Base-by-base conservation (phyloP, 2,329 filamentous ascomycete genomes). In the Alternaria hordeiaustralica region DNA sequence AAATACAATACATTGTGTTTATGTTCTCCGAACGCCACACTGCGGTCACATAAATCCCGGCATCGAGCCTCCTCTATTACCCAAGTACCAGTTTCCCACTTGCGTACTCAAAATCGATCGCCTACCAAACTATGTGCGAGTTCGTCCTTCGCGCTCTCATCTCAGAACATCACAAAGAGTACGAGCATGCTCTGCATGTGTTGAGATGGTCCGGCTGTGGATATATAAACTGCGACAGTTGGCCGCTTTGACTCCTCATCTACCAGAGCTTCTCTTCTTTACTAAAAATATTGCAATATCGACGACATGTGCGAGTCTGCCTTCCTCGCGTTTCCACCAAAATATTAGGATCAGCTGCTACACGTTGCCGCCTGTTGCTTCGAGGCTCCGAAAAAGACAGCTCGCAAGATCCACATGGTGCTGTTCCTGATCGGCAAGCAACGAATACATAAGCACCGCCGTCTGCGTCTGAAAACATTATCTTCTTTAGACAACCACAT, bases 61-160 rank as follows among this genome's bases (percentile, higher is more conserved):
- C 33, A 36, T 36, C 13, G 2, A n/a, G 7, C 1, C 2, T 0
- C 4, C 15, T n/a, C 0, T n/a, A 5, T 36, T 9, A 0, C 2
- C 15, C 2, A 3, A 36, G 33, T 5, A 36, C 15, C 15, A 9
- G 33, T 36, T n/a, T n/a, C 33, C 30, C 15, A 36, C 33, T n/a
- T n/a, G 8, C 4, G 1, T n/a, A 36, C 15, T 36, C 7, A 36
- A 36, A 36, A 36, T 9, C 2, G 2, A 36, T 1, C 8, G 4
- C 15, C 33, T 2, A 5, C 2, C 8, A n/a, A 36, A 3, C 2
- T 0, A 36, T 36, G 33, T 36, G 33, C 33, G 15, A 9, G 15
- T 36, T 2, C 15, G 7, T 36, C 33, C 4, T 9, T 9, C 7
- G 7, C 33, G 13, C 13, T 36, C 4, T n/a, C 7, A n/a, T 36